Evolutionary conservation across 441 rosid genomes (phyloP).

Genomic region (Gossypium laxum): DNA sequence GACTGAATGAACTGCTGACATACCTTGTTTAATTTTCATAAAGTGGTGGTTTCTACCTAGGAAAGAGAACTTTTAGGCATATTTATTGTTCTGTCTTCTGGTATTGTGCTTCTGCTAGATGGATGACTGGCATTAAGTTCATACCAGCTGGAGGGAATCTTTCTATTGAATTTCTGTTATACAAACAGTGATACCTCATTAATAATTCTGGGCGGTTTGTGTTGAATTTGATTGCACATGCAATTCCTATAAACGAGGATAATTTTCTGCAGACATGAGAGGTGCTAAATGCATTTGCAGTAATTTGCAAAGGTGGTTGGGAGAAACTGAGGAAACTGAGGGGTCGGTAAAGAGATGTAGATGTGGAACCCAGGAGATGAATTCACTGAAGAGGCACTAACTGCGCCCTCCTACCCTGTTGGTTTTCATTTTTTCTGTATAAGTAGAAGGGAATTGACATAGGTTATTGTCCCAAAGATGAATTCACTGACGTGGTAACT

Average conservation of each 20-base stretch:
- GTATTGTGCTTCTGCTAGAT: background rate
- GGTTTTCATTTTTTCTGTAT: background rate
- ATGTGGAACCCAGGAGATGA: background rate
- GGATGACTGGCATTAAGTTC: background rate
- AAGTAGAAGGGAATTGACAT: background rate
- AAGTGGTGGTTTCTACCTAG: background rate
- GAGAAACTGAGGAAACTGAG: background rate
- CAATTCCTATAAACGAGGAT: background rate
- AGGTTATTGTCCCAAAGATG: background rate
- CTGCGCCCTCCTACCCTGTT: background rate
- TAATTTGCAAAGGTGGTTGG: background rate
- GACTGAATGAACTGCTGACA: background rate
- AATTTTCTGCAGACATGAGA: background rate
- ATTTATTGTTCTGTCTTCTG: background rate
- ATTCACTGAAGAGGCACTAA: background rate
- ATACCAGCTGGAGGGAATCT: too few relatives aligned
- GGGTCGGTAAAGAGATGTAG: background rate
- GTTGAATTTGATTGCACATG: background rate
- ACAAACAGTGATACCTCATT: background rate
- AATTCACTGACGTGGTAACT: background rate
- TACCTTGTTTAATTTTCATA: background rate
- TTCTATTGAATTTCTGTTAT: background rate
- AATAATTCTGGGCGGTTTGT: background rate
- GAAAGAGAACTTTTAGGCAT: background rate
- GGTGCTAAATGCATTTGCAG: background rate